Conservation (phyloP, 2,329 filamentous ascomycete genomes). For the Didymella exigua region DNA sequence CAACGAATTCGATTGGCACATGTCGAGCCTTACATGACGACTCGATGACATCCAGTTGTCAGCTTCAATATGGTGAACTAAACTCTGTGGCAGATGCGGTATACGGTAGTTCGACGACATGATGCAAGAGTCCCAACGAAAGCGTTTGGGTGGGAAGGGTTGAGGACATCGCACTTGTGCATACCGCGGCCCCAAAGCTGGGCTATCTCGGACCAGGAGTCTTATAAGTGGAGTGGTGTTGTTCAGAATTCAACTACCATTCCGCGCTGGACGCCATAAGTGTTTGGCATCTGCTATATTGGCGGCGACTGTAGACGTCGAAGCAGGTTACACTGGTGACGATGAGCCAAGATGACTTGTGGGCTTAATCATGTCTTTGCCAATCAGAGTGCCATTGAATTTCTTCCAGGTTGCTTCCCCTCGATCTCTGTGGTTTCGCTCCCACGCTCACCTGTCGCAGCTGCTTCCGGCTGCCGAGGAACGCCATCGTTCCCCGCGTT, state of each 20-base stretch:
- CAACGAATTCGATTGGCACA: too few species aligned
- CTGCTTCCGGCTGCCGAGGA: background rate
- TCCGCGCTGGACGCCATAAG: constrained; percentile 1
- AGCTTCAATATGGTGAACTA: too few species aligned
- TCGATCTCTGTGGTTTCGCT: background rate
- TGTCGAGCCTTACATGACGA: too few species aligned
- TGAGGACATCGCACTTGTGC: too few species aligned
- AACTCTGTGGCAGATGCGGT: too few species aligned
- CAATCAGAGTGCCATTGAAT: background rate
- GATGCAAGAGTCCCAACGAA: too few species aligned
- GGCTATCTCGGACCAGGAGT: constrained; percentile 5
- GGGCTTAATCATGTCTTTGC: constrained; percentile 7
- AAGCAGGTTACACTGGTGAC: constrained; percentile 2
- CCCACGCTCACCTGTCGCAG: background rate
- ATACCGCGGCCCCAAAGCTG: background rate
- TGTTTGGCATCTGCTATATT: background rate
- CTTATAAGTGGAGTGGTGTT: constrained; percentile 4
- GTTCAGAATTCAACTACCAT: background rate
- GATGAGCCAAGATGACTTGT: constrained; percentile 13
- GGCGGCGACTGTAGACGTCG: constrained; percentile 1
- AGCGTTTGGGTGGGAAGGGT: too few species aligned
- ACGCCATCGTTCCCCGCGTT: constrained; percentile 9
- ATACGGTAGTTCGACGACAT: too few species aligned
- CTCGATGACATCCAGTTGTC: too few species aligned
- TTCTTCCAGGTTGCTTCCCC: constrained; percentile 2